Conservation (phyloP, 2,329 filamentous ascomycete genomes). For the Colletotrichum spinosum region DNA sequence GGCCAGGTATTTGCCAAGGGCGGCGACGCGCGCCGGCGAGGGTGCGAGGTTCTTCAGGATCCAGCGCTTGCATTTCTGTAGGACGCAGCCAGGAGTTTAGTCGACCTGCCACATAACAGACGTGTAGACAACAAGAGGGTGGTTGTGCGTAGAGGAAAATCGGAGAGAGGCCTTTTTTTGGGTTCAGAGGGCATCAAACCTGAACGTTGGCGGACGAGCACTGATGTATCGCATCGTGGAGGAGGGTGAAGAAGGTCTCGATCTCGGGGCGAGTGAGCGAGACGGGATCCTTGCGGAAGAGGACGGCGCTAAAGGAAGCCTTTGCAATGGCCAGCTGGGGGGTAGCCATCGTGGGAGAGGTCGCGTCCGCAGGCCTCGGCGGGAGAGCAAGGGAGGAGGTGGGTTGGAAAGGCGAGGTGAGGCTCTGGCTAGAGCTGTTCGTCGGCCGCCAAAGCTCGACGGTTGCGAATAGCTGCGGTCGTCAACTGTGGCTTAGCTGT, state of each 20-base stretch:
- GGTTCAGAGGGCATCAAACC: slow-evolving; percentile 70
- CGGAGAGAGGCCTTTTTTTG: slow-evolving; percentile 39
- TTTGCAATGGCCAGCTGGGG: slow-evolving; percentile 82
- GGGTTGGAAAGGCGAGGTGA: not conserved
- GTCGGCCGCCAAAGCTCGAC: slow-evolving; percentile 1
- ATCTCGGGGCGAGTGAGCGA: slow-evolving; percentile 77
- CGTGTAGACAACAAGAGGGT: slow-evolving; percentile 25
- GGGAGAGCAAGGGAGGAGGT: not conserved
- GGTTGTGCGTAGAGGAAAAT: slow-evolving; percentile 32
- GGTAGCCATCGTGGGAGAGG: slow-evolving; percentile 64
- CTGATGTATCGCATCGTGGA: slow-evolving; percentile 73
- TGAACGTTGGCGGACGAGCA: slow-evolving; percentile 87
- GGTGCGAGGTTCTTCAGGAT: slow-evolving; percentile 77
- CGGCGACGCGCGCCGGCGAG: slow-evolving; percentile 73
- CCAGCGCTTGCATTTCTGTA: slow-evolving; percentile 89
- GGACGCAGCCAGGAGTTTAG: slow-evolving; percentile 50
- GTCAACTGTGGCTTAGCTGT: slow-evolving; percentile 18
- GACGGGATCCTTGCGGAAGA: slow-evolving; percentile 80
- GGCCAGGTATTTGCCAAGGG: slow-evolving; percentile 81
- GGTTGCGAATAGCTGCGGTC: slow-evolving; percentile 12
- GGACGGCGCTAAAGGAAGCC: slow-evolving; percentile 79
- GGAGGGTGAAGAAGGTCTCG: slow-evolving; percentile 73
- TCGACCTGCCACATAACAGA: slow-evolving; percentile 35
- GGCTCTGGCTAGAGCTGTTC: slow-evolving; percentile 19
- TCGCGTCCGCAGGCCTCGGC: slow-evolving; percentile 4